These are phyloP conservation scores for Prunella vulgaris DNA, from an alignment of 257 asterid species.

Conservation along the genomic window DNA sequence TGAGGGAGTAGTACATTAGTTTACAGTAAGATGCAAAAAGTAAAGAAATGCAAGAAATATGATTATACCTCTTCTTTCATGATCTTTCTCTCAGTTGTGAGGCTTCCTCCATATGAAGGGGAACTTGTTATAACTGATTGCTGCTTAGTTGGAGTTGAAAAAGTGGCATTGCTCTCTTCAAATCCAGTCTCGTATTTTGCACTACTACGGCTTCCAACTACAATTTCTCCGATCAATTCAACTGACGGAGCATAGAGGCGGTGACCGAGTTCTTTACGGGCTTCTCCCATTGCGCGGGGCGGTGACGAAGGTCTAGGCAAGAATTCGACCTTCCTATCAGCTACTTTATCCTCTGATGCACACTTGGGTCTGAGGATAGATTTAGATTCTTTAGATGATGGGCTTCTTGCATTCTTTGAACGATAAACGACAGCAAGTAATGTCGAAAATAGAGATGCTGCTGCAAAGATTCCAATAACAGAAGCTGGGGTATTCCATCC, in stretches of 20 bases:
- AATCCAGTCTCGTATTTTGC: slow-evolving; percentile 27
- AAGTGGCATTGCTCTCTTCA: slow-evolving; percentile 26
- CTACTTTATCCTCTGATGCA: slow-evolving; percentile 16
- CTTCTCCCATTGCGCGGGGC: slow-evolving; percentile 21
- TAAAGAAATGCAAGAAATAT: neutral
- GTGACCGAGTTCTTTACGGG: slow-evolving; percentile 10
- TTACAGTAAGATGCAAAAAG: neutral
- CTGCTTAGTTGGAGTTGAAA: neutral
- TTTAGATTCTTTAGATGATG: slow-evolving; percentile 16
- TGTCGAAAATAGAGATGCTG: slow-evolving; percentile 18
- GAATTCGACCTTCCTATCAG: slow-evolving; percentile 28
- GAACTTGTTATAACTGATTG: slow-evolving; percentile 4
- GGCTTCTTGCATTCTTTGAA: slow-evolving; percentile 20
- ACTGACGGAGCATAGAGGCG: slow-evolving; percentile 36
- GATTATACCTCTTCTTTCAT: slow-evolving; percentile 46
- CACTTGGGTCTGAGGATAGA: slow-evolving; percentile 16
- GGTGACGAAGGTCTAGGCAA: slow-evolving; percentile 21
- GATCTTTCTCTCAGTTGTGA: slow-evolving; percentile 36
- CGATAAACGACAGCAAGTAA: slow-evolving; percentile 30
- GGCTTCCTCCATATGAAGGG: slow-evolving; percentile 39
- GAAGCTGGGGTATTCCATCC: slow-evolving; percentile 11
- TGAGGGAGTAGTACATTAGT: too few species aligned
- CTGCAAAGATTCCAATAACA: slow-evolving; percentile 24
- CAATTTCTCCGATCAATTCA: slow-evolving; percentile 62
- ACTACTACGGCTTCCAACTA: slow-evolving; percentile 31